Evolutionary conservation across 257 asterid genomes (phyloP), one percentile per base, ranked within the genome.

Genomic region (Rehmannia glutinosa): DNA sequence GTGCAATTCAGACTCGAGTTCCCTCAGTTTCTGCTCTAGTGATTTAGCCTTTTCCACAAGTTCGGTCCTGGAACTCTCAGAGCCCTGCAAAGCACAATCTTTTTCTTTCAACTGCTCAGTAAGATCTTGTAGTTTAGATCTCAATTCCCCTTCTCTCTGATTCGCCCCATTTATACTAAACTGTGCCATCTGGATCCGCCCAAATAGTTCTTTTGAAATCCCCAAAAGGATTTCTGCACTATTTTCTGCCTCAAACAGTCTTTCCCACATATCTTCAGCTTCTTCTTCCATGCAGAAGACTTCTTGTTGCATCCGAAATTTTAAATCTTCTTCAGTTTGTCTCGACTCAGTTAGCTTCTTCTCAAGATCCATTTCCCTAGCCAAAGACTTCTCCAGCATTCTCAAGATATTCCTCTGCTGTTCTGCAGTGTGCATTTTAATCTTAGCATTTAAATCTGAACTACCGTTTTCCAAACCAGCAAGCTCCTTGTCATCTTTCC

Each of bases 301-400:
- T 77, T 89, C 94, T 66, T 86, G 94, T 76, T 87, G 89, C 70
- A 86, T 66, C 79, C 77, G 75, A 61, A 72, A 81, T 72, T 81
- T 82, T 70, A 89, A 69, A 45, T 81, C 84, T 62, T 91, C 95
- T 76, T 87, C 94, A 64, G 74, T 72, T 73, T 77, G 93, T 80
- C 83, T 84, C 3, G 89, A 76, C 73, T 89, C 96, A 11, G 77
- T 68, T 63, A 95, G 78, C 77, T 84, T 91, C 82, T 83, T 86
- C 84, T 95, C 97, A 30, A 91, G 89, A 60, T 91, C 96, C 77
- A 95, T 61, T 77, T 91, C 99, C 52, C 86, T 71, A 33, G 95
- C 97, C 85, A 87, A 76, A 42, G 98, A 87, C 81, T 84, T 91
- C 79, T 86, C 99, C 71, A 95, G 84, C 98, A 87, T 84, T 81